These are phyloP conservation scores for Lepiota subincarnata DNA, from an alignment of 768 basidiomycete species.

Conservation along the genomic window DNA sequence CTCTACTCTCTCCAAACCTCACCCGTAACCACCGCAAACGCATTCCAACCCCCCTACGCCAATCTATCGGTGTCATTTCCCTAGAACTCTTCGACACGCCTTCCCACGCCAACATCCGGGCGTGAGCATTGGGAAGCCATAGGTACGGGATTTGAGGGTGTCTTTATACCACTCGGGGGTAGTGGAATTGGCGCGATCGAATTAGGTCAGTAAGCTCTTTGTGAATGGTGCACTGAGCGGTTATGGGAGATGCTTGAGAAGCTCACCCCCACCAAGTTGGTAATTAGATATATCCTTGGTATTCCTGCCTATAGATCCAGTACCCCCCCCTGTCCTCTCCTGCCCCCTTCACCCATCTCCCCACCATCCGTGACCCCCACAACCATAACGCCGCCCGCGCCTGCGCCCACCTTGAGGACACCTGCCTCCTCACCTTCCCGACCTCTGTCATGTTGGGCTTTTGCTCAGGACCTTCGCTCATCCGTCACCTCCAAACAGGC, in stretches of 20 bases:
- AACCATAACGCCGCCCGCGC: no score
- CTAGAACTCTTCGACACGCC: constrained; percentile 89
- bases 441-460: no score
- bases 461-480: background rate
- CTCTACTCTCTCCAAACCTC: constrained; percentile 45
- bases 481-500: background rate
- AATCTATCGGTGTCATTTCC: constrained; percentile 73
- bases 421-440: no score
- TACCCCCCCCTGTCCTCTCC: no score
- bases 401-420: no score
- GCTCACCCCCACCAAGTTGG: no score
- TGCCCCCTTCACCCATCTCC: no score
- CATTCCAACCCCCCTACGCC: constrained; percentile 68
- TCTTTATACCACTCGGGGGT: constrained; percentile 50
- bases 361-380: no score
- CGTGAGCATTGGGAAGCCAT: constrained; percentile 77
- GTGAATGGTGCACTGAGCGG: constrained; percentile 32
- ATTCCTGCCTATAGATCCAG: no score
- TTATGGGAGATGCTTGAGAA: constrained; percentile 52
- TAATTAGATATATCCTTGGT: no score
- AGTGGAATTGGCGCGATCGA: constrained; percentile 44
- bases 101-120: constrained; percentile 68
- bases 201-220: constrained; percentile 21
- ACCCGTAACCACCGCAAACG: constrained; percentile 59
- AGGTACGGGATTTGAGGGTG: constrained; percentile 87